Percentiles rank a stretch among this genome's conserved stretches.
Evolutionary conservation across 1,284 basidiomycete species (phyloP).

Genomic region (Cutaneotrichosporon cutaneum): DNA sequence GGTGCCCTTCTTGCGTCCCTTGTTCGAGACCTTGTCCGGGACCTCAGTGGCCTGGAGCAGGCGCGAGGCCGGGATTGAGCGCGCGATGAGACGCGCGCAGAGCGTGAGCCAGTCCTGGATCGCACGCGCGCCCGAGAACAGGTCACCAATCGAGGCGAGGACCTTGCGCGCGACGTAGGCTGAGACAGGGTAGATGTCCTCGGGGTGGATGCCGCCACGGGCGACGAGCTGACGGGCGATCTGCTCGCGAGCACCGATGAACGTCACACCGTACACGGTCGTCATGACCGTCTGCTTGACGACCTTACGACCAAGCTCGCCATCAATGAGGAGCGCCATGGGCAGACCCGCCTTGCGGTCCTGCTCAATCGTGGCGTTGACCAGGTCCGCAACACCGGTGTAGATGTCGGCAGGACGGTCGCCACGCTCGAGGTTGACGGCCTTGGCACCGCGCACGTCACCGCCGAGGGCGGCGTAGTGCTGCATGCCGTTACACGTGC

Average conservation of each 20-base stretch:
- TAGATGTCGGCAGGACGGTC: conserved; percentile 95
- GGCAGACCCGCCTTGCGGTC: conserved; percentile 59
- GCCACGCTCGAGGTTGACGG: conserved; percentile 86
- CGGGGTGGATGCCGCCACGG: conserved; percentile 68
- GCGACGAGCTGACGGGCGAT: conserved; percentile 86
- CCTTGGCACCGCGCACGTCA: conserved; percentile 80
- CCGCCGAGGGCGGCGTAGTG: conserved; percentile 98
- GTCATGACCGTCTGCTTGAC: conserved; percentile 99
- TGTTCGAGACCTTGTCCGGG: not conserved
- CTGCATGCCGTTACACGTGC: conserved; percentile 97
- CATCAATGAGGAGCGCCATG: conserved; percentile 66
- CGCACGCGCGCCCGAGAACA: conserved; percentile 85
- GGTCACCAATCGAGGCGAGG: conserved; percentile 81
- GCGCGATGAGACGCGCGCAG: conserved; percentile 80
- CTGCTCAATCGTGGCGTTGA: conserved; percentile 55
- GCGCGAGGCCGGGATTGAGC: conserved; percentile 77
- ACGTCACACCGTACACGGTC: conserved; percentile 96
- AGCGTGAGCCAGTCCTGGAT: conserved; percentile 91
- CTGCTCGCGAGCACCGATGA: conserved; percentile 90
- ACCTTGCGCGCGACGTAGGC: conserved; percentile 80
- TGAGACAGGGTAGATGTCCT: conserved; percentile 72
- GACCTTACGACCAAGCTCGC: conserved; percentile 87
- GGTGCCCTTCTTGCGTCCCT: not conserved
- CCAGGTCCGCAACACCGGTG: conserved; percentile 76
- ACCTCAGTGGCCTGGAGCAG: conserved; percentile 45